A percentile compares a stretch with the other conserved stretches of the same genome.
phyloP scores from a whole-genome alignment of 371 early-diverging fungal species.

The Mortierella sp. region DNA sequence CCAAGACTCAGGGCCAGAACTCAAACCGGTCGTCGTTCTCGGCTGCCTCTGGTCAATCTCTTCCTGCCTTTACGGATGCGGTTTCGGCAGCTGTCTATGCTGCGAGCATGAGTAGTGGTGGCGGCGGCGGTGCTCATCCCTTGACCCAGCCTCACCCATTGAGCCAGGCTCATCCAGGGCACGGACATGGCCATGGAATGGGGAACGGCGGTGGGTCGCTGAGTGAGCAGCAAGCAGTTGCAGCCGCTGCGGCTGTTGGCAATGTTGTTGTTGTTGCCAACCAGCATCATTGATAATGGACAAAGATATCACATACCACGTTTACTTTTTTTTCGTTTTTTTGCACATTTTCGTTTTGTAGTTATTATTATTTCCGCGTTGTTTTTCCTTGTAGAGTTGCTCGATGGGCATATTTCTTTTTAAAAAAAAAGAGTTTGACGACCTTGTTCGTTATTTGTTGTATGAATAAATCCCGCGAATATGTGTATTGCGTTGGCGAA shows the following conservation, averaged over 20 bases:
- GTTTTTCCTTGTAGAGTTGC: background rate
- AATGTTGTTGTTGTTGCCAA: background rate
- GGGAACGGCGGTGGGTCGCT: background rate
- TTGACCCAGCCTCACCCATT: no score
- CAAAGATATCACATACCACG: background rate
- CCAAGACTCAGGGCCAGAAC: conserved; percentile 64
- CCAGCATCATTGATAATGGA: conserved; percentile 1
- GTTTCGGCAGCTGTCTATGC: background rate
- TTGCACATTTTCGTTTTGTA: background rate
- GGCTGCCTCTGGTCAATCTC: conserved; percentile 36
- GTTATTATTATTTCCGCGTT: no score
- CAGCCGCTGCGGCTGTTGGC: background rate
- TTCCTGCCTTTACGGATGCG: conserved; percentile 27
- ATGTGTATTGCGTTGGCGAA: no score
- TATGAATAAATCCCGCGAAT: no score
- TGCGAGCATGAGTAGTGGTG: conserved; percentile 1
- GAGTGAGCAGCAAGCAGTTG: conserved; percentile 1
- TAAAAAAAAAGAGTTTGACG: no score
- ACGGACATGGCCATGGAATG: conserved; percentile 2
- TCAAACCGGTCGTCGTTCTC: conserved; percentile 50
- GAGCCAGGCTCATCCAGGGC: no score
- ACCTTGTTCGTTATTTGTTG: no score
- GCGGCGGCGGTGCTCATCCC: background rate
- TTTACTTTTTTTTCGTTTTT: background rate
- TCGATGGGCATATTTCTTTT: no score